Evolutionary conservation across 2,329 filamentous ascomycete genomes (phyloP).

Genomic region (Epichloe sylvatica): DNA sequence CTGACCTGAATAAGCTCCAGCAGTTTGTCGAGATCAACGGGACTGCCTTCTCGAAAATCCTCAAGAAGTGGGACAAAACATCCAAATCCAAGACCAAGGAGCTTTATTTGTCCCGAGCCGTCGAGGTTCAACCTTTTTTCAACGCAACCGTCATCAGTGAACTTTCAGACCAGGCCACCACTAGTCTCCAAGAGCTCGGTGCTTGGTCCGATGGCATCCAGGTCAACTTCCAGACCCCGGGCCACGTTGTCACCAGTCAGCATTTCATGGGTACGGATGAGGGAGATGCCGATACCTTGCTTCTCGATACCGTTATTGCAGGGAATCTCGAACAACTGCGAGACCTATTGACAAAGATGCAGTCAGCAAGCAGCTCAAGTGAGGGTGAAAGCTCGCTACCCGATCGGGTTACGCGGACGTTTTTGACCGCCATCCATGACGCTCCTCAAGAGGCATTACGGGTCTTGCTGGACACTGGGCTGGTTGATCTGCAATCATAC

Average conservation of each 20-base stretch:
- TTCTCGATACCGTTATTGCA: conserved; percentile 73
- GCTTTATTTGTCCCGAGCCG: conserved; percentile 84
- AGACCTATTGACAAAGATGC: conserved; percentile 68
- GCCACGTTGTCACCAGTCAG: conserved; percentile 52
- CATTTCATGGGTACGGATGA: conserved; percentile 65
- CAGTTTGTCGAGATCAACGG: conserved; percentile 98
- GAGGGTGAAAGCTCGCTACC: conserved; percentile 43
- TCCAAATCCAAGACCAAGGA: conserved; percentile 98
- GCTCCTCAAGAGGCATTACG: conserved; percentile 64
- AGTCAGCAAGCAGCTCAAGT: conserved; percentile 36
- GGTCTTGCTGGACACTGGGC: conserved; percentile 61
- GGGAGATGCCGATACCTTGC: conserved; percentile 74
- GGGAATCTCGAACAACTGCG: conserved; percentile 65
- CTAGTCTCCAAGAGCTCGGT: conserved; percentile 84
- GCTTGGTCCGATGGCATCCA: conserved; percentile 96
- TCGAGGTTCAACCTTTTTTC: conserved; percentile 97
- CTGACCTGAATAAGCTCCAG: conserved; percentile 91
- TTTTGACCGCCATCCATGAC: conserved; percentile 78
- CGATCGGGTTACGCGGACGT: conserved; percentile 78
- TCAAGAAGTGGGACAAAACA: conserved; percentile 99
- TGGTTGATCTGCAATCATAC: conserved; percentile 83
- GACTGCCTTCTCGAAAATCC: conserved; percentile 92
- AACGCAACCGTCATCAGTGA: conserved; percentile 95
- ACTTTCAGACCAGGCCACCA: conserved; percentile 90
- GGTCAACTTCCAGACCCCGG: conserved; percentile 59